Base-by-base conservation (phyloP, 306 rosid species). In the Vigna angularis region DNA sequence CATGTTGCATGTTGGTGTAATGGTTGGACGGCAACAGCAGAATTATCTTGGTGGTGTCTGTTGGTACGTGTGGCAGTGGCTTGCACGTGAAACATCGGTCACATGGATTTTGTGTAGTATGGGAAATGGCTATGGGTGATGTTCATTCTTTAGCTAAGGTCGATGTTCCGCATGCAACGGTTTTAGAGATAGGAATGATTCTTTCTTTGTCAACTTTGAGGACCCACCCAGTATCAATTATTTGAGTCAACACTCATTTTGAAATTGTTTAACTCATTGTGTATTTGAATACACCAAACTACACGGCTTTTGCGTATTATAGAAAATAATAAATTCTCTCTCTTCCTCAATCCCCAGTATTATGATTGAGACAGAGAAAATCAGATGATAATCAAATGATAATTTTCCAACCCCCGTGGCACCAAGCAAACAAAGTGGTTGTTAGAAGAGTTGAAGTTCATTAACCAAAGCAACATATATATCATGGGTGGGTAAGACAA, bases 1-100 rank as follows among this genome's bases (percentile, higher is more conserved):
- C 91, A 89, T 79, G 91, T 89, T 87, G 81, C 83, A 55, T 83
- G 89, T 87, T 79, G 52, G 62, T 75, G 44, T 62, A 83, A 76
- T 85, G 90, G 88, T 72, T 80, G 83, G 85, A 79, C 83, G 81
- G 74, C 76, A 20, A 81, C 79, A 78, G 56, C 74, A 30, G 53
- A 66, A 49, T 65, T 62, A 76, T 53, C 42, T 38, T 45, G 11
- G 70, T 86, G 85, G 77, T 83, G 83, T 75, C 82, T 69, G 80
- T 81, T 73, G 86, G 72, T 75, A 70, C 59, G 79, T 73, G 79
- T 51, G 71, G 57, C 12, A 52, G 63, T 63, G 75, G 20, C 53
- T 58, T 15, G 78, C 84, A 82, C 76, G 88, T 85, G 88, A 76
- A 62, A 1, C 49, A 62, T 70, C 58, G 1, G 55, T 45, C 77